Evolutionary conservation across 768 basidiomycete species (phyloP).

Genomic region (Coprinopsis sp.): DNA sequence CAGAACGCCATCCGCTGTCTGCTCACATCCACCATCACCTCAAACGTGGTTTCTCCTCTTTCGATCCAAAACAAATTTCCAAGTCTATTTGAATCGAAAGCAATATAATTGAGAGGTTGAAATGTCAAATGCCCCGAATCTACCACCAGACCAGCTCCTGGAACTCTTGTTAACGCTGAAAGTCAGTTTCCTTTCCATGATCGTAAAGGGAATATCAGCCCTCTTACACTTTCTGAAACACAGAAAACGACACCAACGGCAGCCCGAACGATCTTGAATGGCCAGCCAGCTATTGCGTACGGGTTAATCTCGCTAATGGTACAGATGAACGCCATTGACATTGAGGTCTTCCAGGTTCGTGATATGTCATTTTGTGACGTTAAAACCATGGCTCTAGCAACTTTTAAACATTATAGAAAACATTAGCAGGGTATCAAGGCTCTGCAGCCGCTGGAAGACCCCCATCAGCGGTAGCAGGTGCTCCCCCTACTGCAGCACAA

Average conservation of each 20-base stretch:
- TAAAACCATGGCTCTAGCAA: not conserved
- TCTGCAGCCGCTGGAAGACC: conserved; percentile 23
- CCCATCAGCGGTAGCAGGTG: conserved; percentile 20
- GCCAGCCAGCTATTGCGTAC: conserved; percentile 73
- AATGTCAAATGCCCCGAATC: conserved; percentile 3
- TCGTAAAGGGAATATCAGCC: not conserved
- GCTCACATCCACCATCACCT: no score
- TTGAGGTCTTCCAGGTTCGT: conserved; percentile 69
- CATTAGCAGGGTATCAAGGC: conserved; percentile 50
- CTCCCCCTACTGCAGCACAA: conserved; percentile 17
- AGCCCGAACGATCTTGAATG: conserved; percentile 62
- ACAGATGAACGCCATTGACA: conserved; percentile 66
- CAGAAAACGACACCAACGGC: conserved; percentile 75
- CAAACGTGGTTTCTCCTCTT: no score
- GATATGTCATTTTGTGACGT: not conserved
- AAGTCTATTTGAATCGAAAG: no score
- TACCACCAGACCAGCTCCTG: conserved; percentile 54
- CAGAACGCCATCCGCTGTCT: no score
- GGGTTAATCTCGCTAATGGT: conserved; percentile 77
- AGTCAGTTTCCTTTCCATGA: conserved; percentile 26
- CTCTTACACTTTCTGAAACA: not conserved
- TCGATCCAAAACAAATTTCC: no score
- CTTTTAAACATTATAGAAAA: conserved; percentile 45
- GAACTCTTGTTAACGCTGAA: conserved; percentile 76
- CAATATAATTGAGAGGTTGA: no score